Evolutionary conservation across 208 protist genomes (phyloP).

Genomic region (Wallacemonas rigidus): DNA sequence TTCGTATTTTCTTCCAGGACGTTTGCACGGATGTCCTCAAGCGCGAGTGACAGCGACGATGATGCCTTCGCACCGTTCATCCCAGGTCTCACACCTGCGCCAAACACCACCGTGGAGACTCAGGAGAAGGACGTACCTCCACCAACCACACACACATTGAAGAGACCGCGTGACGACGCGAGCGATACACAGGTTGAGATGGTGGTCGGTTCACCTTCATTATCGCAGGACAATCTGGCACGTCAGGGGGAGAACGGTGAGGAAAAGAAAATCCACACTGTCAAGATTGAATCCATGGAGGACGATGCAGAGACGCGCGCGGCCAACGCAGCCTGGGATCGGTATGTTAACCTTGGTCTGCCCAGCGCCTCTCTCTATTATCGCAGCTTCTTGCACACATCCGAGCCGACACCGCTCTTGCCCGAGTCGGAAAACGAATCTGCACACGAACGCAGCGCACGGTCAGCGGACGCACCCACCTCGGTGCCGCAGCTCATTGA

Average conservation of each 20-base stretch:
- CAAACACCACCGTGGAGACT: not conserved
- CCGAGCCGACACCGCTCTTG: conserved; percentile 22
- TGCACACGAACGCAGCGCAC: not conserved
- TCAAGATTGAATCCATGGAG: not conserved
- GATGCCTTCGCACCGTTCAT: conserved; percentile 67
- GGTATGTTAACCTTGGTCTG: conserved; percentile 31
- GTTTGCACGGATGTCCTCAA: not conserved
- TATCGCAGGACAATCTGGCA: too few relatives aligned
- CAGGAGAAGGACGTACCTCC: not conserved
- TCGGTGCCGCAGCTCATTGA: conserved; percentile 21
- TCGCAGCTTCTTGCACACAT: conserved; percentile 62
- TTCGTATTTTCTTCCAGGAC: not conserved
- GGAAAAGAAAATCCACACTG: not conserved
- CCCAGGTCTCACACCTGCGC: conserved; percentile 22
- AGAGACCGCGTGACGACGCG: too few relatives aligned
- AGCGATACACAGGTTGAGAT: too few relatives aligned
- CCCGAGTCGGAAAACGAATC: not conserved
- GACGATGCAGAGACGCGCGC: not conserved
- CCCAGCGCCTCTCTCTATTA: conserved; percentile 56
- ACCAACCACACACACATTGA: not conserved
- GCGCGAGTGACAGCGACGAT: conserved; percentile 39
- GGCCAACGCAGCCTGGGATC: conserved; percentile 18
- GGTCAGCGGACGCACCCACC: not conserved
- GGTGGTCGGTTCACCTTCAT: too few relatives aligned
- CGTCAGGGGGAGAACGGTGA: too few relatives aligned